Evolutionary conservation across 1,139 yeast genomes (phyloP), one percentile per base, ranked within the genome.

Genomic region (Blastobotrys ciferrii): DNA sequence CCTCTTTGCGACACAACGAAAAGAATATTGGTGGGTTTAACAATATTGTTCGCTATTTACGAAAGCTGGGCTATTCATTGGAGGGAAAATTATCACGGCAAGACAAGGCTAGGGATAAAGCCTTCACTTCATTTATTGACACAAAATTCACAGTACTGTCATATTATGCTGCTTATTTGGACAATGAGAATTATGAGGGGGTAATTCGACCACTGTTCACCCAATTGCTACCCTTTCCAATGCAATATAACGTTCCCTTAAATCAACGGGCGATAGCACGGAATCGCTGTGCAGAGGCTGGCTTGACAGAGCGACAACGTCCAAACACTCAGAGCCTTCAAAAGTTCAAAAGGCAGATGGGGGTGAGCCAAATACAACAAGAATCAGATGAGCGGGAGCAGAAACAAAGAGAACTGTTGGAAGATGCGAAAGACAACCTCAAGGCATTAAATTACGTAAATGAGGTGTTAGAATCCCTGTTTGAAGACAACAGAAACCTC

Each of bases 231-330:
- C 87, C 92, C 2, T 87, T 87, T 67, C 96, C 96, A 4, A 80
- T 87, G 83, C 91, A 87, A 78, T 87, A 87, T 65, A 82, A 81
- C 53, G 82, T 86, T 37, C 89, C 95, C 0, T 61, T 84, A 49
- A 71, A 73, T 42, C 75, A 78, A 53, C 73, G 78, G 58, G 63
- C 70, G 32, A 56, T 63, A 14, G 89, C 92, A 1, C 57, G 53
- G 63, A 69, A 60, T 61, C 69, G 58, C 60, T 80, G 76, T 70
- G 71, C 53, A 50, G 65, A 39, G 9, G 50, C 49, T 1, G 58
- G 57, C 4, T 46, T 56, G 38, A 30, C 40, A 7, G 40, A 36
- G 19, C 17, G 19, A 13, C 40, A 36, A 13, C 40, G 40, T 14
- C 19, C 28, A 19, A 17, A 19, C 3, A 23, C 40, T 4, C 25